Evolutionary conservation across 257 asterid species (phyloP).

Genomic region (Solanum pennellii): DNA sequence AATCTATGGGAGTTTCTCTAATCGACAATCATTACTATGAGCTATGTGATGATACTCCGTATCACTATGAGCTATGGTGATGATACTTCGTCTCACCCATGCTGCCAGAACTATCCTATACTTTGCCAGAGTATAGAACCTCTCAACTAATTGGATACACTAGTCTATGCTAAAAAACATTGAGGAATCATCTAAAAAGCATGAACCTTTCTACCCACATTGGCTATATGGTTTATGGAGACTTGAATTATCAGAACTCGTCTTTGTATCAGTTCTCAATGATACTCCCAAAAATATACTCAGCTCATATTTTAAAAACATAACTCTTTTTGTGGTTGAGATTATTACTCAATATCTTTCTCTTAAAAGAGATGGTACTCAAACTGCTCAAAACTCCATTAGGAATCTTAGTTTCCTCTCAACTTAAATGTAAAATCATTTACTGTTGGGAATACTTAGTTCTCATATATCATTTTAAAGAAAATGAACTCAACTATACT

Average conservation of each 20-base stretch:
- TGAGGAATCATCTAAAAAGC: not conserved
- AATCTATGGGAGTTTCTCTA: not conserved
- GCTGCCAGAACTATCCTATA: not conserved
- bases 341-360: not conserved
- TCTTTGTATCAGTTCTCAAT: not conserved
- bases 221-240: not conserved
- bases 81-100: not conserved
- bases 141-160: not conserved
- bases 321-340: not conserved
- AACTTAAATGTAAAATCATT: not conserved
- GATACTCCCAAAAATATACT: not conserved
- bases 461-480: not conserved
- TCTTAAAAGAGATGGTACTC: not conserved
- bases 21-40: not conserved
- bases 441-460: not conserved
- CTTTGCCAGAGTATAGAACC: not conserved
- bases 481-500: not conserved
- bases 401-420: not conserved
- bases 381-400: not conserved
- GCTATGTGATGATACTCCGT: not conserved
- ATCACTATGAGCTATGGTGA: not conserved
- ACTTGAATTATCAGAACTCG: not conserved
- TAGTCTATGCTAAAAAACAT: not conserved
- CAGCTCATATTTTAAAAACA: not conserved
- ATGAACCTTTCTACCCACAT: not conserved